Evolutionary conservation across 805 yeast species (phyloP).

Genomic region (Zygotorulaspora florentina): DNA sequence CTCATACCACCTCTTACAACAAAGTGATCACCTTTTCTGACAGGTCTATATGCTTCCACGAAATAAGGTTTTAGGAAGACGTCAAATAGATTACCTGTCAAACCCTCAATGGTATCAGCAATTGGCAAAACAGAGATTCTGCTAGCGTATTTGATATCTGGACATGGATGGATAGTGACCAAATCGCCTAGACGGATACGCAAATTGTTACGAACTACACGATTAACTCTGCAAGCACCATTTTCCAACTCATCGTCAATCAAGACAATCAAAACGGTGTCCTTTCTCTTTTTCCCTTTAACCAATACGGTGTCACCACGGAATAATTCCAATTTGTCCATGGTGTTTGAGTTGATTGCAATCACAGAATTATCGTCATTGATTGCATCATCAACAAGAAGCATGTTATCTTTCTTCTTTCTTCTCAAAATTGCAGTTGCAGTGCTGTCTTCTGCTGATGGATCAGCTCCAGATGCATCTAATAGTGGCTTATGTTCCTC

Average conservation of each 20-base stretch:
- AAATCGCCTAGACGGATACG: conserved; percentile 93
- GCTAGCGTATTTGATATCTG: conserved; percentile 95
- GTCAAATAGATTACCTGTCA: conserved; percentile 94
- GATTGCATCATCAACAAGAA: conserved; percentile 93
- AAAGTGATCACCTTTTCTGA: conserved; percentile 94
- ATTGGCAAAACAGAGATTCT: conserved; percentile 94
- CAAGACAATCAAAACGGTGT: conserved; percentile 91
- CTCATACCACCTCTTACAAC: conserved; percentile 99
- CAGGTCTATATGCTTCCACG: conserved; percentile 98
- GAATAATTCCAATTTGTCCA: conserved; percentile 91
- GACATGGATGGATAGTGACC: conserved; percentile 88
- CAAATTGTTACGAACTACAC: conserved; percentile 93
- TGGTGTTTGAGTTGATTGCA: conserved; percentile 89
- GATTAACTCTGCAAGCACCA: conserved; percentile 89
- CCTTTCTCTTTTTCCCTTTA: conserved; percentile 97
- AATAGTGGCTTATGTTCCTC: conserved; percentile 44
- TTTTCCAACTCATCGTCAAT: conserved; percentile 96
- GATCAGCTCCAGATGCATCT: conserved; percentile 67
- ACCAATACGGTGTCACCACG: conserved; percentile 97
- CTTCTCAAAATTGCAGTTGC: conserved; percentile 97
- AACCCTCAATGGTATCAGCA: conserved; percentile 96
- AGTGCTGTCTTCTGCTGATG: conserved; percentile 59
- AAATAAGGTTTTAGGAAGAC: conserved; percentile 96
- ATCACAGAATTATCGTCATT: conserved; percentile 96
- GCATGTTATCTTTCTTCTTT: conserved; percentile 95